Conservation (phyloP, 148 eudicot species). For the Vaccinium darrowii region DNA sequence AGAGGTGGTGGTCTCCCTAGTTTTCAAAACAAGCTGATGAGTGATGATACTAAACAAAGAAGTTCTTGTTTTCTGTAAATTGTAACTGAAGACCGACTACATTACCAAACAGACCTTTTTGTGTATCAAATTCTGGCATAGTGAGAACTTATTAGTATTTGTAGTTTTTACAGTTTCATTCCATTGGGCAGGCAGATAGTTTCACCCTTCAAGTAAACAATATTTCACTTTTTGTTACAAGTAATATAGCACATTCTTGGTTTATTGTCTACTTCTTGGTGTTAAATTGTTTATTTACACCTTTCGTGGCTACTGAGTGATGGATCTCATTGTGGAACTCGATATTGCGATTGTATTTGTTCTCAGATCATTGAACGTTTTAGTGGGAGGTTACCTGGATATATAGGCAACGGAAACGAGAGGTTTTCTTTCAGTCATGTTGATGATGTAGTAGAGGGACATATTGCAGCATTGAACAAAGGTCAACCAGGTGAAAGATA, state of each 20-base stretch:
- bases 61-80: too few relatives aligned
- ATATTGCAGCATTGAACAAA: slow-evolving; percentile 67
- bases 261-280: not conserved
- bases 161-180: not conserved
- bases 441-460: slow-evolving; percentile 89
- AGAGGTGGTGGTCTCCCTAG: not conserved
- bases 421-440: slow-evolving; percentile 72
- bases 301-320: not conserved
- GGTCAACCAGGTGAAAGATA: slow-evolving; percentile 81
- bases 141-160: not conserved
- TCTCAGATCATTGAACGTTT: slow-evolving; percentile 78
- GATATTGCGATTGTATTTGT: not conserved
- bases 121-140: not conserved
- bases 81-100: too few relatives aligned
- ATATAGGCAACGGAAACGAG: slow-evolving; percentile 68
- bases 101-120: too few relatives aligned
- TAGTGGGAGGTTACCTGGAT: slow-evolving; percentile 79
- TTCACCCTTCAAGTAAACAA: not conserved
- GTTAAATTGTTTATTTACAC: not conserved
- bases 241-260: too few relatives aligned
- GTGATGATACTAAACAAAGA: too few relatives aligned
- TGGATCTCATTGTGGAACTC: slow-evolving; percentile 3
- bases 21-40: not conserved
- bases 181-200: not conserved
- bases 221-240: not conserved